These are phyloP conservation scores for Stephanodiscus triporus DNA, from an alignment of 108 stramenopile genomes.

Conservation along the genomic window DNA sequence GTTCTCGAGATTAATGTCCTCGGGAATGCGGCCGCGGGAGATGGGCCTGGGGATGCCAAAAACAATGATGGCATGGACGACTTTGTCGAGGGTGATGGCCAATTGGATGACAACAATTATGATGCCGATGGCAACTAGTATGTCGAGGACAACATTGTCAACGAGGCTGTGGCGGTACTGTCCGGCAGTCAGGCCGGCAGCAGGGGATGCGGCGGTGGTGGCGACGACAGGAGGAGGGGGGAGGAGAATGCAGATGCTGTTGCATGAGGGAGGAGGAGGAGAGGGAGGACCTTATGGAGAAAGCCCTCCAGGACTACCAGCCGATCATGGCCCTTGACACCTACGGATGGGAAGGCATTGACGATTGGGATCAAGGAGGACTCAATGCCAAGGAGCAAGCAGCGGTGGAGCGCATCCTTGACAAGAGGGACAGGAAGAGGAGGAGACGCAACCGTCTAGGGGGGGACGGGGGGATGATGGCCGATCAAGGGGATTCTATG, in stretches of 20 bases:
- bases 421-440: no score
- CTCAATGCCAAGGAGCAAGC: conserved; percentile 85
- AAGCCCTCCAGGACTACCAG: conserved; percentile 94
- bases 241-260: not conserved
- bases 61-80: conserved; percentile 20
- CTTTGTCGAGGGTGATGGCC: conserved; percentile 25
- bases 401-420: conserved; percentile 87
- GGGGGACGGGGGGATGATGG: conserved; percentile 54
- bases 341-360: conserved; percentile 93
- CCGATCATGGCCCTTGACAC: conserved; percentile 93
- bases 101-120: conserved; percentile 4
- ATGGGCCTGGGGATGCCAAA: conserved; percentile 34
- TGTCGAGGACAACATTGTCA: conserved; percentile 18
- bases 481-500: conserved; percentile 70
- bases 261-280: conserved; percentile 69
- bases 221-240: conserved; percentile 5
- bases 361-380: conserved; percentile 85
- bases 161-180: conserved; percentile 33
- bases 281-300: no score
- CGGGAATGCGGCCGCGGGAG: conserved; percentile 41
- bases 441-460: no score
- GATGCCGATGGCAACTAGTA: conserved; percentile 31
- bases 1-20: conserved; percentile 6
- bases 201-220: no score
- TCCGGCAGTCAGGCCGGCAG: conserved; percentile 24